A percentile compares a stretch with the other conserved stretches of the same genome.
phyloP scores from a whole-genome alignment of 352 stramenopile genomes.

The Salisapilia sapeloensis region DNA sequence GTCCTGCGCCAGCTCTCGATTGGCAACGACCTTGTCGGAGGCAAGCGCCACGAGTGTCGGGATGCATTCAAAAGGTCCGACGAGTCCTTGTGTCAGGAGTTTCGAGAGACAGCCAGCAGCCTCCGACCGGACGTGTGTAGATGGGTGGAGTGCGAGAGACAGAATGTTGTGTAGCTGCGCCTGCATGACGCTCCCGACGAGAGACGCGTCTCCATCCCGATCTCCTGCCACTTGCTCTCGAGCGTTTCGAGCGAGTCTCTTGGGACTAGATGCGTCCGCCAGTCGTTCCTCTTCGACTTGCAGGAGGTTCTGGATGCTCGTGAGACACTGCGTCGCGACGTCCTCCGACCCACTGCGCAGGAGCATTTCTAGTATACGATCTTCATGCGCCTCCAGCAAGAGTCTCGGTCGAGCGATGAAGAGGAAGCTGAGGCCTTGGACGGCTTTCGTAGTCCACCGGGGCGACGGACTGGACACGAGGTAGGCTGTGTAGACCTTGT shows the following conservation, averaged over 20 bases:
- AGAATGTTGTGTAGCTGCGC: constrained; percentile 56
- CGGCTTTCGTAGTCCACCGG: constrained; percentile 42
- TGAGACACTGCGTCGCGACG: constrained; percentile 43
- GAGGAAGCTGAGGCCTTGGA: constrained; percentile 70
- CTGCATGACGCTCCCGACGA: constrained; percentile 81
- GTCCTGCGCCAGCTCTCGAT: constrained; percentile 47
- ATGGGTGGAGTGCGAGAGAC: constrained; percentile 24
- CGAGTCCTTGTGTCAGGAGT: constrained; percentile 58
- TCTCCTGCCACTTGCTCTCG: constrained; percentile 70
- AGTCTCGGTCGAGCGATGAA: constrained; percentile 46
- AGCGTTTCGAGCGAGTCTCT: constrained; percentile 24
- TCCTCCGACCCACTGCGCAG: constrained; percentile 19
- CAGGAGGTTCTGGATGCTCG: constrained; percentile 60
- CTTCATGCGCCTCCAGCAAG: constrained; percentile 57
- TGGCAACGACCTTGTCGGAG: constrained; percentile 40
- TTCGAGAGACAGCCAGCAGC: constrained; percentile 44
- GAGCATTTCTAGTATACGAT: constrained; percentile 31
- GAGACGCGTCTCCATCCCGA: constrained; percentile 63
- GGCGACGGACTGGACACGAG: constrained; percentile 20
- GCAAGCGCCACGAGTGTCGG: constrained; percentile 63
- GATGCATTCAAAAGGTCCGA: constrained; percentile 63
- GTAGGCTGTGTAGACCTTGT: constrained; percentile 33
- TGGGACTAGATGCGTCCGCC: constrained; percentile 20
- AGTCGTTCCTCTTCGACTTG: constrained; percentile 50
- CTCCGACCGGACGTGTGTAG: constrained; percentile 44